These are phyloP conservation scores for Fragilaria crotonensis DNA, from an alignment of 108 stramenopile species.

Conservation along the genomic window DNA sequence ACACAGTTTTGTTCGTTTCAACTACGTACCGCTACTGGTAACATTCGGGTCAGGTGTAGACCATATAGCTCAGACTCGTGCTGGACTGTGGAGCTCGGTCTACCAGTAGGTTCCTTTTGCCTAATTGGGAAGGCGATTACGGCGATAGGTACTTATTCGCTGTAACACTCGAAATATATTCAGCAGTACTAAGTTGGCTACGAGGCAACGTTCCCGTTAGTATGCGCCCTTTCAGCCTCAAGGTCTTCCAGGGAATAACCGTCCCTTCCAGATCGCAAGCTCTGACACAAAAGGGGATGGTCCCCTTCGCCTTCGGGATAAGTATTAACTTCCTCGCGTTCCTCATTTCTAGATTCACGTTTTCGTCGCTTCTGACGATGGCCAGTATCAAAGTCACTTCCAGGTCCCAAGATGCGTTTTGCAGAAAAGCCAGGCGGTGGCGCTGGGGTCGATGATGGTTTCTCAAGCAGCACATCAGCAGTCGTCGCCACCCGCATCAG, in stretches of 20 bases:
- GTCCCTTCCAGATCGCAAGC: conserved; percentile 28
- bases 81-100: too few relatives aligned
- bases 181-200: too few relatives aligned
- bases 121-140: too few relatives aligned
- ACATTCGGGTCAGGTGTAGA: too few relatives aligned
- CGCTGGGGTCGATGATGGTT: conserved; percentile 65
- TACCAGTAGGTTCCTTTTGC: too few relatives aligned
- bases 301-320: conserved; percentile 6
- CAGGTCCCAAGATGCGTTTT: conserved; percentile 57
- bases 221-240: conserved; percentile 54
- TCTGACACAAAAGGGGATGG: conserved; percentile 9
- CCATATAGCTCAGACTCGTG: too few relatives aligned
- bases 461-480: conserved; percentile 58
- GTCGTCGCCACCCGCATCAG: conserved; percentile 64
- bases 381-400: conserved; percentile 37
- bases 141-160: too few relatives aligned
- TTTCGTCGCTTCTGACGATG: conserved; percentile 8
- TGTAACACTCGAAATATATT: too few relatives aligned
- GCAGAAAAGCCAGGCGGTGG: conserved; percentile 71
- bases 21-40: too few relatives aligned
- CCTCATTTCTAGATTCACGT: background rate
- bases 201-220: too few relatives aligned
- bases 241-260: conserved; percentile 68
- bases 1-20: too few relatives aligned
- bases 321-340: too few relatives aligned